Evolutionary conservation across 1,284 basidiomycete genomes (phyloP), one percentile per base, ranked within the genome.

Genomic region (Austroboletus niveus): DNA sequence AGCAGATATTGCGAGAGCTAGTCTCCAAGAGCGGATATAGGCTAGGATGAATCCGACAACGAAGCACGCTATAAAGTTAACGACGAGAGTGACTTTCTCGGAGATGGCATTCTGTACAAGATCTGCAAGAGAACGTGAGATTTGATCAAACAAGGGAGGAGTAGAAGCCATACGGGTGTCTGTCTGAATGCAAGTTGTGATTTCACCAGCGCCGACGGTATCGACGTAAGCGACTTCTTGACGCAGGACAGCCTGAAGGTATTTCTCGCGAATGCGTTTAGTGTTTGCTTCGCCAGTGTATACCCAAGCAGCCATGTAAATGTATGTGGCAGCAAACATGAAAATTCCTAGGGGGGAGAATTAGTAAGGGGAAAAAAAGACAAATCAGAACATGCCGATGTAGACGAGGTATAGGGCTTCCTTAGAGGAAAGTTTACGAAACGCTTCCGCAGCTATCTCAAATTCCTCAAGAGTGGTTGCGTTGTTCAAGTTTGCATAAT

Each of bases 141-240:
- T 29, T 29, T 29, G 7, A 29, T 29, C 27, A 7, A 31, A 31
- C 4, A 11, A 31, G 30, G 30, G 7, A 22, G 1, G 8, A 2
- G 8, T n/a, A 27, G 7, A 14, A 17, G 27, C 73, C 82, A 58
- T 63, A 88, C 87, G 87, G 17, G 88, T 93, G 66, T 94, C 92
- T 1, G 89, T 92, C 68, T 96, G 92, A 58, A 98, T 98, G 51
- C 94, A 86, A 1, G 94, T 98, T 1, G 96, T 89, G 35, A 99
- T 86, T 70, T 98, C 96, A 54, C 96, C 96, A 6, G 95, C 89
- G 24, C 96, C 95, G 51, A 98, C 83, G 20, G 87, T 83, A 67
- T 98, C 96, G 65, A 98, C 98, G 74, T 84, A 98, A 9, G 89
- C 86, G 52, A 92, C 84, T 69, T 96, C 87, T 70, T 94, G 89